Percentiles rank a stretch among this genome's conserved stretches.
Evolutionary conservation across 2,329 filamentous ascomycete species (phyloP).

Genomic region (Hymenoscyphus fructigenus): DNA sequence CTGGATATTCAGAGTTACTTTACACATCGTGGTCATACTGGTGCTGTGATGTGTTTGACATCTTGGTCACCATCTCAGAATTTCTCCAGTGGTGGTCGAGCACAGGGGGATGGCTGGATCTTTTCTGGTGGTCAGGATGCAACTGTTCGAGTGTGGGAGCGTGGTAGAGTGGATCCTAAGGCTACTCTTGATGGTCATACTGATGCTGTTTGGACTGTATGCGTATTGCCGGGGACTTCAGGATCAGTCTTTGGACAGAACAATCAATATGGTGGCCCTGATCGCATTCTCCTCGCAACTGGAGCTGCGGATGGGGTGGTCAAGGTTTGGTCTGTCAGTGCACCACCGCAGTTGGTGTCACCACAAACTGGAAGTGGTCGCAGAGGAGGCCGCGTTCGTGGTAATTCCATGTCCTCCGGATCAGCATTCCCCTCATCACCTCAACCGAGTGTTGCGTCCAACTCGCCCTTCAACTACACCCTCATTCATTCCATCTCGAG

Average conservation of each 20-base stretch:
- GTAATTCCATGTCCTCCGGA: constrained; percentile 91
- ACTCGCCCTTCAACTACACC: constrained; percentile 82
- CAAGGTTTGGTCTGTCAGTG: constrained; percentile 91
- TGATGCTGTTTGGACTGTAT: constrained; percentile 94
- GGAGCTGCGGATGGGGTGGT: constrained; percentile 89
- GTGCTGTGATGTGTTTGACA: constrained; percentile 81
- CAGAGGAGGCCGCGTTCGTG: constrained; percentile 75
- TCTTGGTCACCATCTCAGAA: constrained; percentile 85
- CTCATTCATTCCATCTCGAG: constrained; percentile 84
- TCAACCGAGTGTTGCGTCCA: constrained; percentile 82
- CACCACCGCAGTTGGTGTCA: constrained; percentile 81
- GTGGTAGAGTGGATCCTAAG: constrained; percentile 90
- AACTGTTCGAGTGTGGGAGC: constrained; percentile 92
- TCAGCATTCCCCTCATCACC: constrained; percentile 89
- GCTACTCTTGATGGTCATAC: constrained; percentile 91
- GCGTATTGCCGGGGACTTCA: constrained; percentile 81
- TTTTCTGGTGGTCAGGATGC: constrained; percentile 96
- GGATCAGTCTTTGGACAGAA: constrained; percentile 77
- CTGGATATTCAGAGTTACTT: constrained; percentile 92
- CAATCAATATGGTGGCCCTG: constrained; percentile 73
- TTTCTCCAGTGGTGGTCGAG: constrained; percentile 85
- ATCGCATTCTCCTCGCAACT: constrained; percentile 86
- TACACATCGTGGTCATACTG: constrained; percentile 91
- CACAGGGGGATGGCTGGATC: constrained; percentile 93
- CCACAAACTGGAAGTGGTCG: constrained; percentile 68